These are phyloP conservation scores for Apiospora rasikravindrae DNA, from an alignment of 2,329 filamentous ascomycete species.

Conservation along the genomic window DNA sequence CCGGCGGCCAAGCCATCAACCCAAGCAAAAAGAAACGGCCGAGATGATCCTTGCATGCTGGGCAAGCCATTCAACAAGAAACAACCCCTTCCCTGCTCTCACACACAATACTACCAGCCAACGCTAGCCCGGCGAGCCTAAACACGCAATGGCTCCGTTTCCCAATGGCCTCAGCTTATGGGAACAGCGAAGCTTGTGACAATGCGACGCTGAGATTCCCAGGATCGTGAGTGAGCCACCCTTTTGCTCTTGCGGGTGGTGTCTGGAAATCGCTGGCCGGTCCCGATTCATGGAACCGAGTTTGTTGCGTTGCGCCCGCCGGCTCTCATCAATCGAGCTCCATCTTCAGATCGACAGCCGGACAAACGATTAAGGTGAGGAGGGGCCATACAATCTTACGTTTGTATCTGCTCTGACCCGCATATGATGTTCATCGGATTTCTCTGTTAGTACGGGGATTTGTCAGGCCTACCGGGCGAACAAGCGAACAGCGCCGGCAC, in stretches of 20 bases:
- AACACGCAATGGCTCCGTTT: neutral
- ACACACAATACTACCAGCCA: neutral
- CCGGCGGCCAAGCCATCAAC: neutral
- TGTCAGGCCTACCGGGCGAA: neutral
- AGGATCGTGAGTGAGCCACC: neutral
- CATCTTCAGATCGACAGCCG: neutral
- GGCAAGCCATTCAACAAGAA: constrained; percentile 5
- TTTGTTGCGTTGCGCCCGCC: neutral
- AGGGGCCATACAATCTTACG: neutral
- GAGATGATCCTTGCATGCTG: constrained; percentile 10
- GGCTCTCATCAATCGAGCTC: neutral
- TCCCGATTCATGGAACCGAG: constrained; percentile 10
- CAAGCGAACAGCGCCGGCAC: neutral
- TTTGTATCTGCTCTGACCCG: neutral
- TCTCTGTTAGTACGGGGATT: neutral
- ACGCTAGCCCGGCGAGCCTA: constrained; percentile 11
- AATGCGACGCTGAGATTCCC: neutral
- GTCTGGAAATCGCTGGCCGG: neutral
- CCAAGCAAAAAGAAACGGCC: neutral
- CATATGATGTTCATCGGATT: neutral
- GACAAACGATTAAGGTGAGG: neutral
- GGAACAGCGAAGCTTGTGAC: constrained; percentile 3
- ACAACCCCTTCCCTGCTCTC: constrained; percentile 8
- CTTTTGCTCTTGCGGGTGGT: neutral
- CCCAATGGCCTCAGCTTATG: constrained; percentile 12